phyloP scores from a whole-genome alignment of 2,329 filamentous ascomycete genomes.

The Huntiella abstrusa region DNA sequence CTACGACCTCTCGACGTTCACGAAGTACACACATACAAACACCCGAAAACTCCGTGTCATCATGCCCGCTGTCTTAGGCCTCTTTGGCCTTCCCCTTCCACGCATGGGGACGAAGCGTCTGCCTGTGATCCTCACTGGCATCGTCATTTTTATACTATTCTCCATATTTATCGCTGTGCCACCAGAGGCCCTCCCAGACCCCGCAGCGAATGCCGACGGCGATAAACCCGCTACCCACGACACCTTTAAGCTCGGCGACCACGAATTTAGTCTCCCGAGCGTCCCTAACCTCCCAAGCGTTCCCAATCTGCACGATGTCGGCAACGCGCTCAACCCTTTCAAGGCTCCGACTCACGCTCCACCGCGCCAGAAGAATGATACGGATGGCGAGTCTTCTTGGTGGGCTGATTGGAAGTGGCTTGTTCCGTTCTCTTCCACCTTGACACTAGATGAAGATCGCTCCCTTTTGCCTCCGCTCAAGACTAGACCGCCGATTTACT shows the following conservation, averaged over 20 bases:
- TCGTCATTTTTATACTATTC: slow-evolving; percentile 35
- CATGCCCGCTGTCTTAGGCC: slow-evolving; percentile 24
- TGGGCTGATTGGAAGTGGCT: slow-evolving; percentile 80
- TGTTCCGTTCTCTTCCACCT: slow-evolving; percentile 61
- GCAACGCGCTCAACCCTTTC: slow-evolving; percentile 45
- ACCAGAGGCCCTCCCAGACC: background rate
- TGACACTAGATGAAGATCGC: slow-evolving; percentile 64
- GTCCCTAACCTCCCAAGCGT: slow-evolving; percentile 20
- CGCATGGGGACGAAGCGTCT: slow-evolving; percentile 33
- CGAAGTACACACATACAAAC: too few species aligned
- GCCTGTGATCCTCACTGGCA: slow-evolving; percentile 29
- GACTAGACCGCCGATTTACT: slow-evolving; percentile 61
- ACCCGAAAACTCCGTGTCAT: too few species aligned
- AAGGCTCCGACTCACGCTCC: slow-evolving; percentile 51
- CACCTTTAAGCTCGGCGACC: slow-evolving; percentile 17
- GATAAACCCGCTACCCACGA: background rate
- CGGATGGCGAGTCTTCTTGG: slow-evolving; percentile 63
- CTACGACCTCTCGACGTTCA: too few species aligned
- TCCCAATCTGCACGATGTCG: slow-evolving; percentile 20
- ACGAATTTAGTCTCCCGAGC: slow-evolving; percentile 30
- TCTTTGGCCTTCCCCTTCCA: slow-evolving; percentile 31
- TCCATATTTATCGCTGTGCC: slow-evolving; percentile 28
- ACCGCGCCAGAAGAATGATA: slow-evolving; percentile 58
- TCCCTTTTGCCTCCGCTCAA: slow-evolving; percentile 62
- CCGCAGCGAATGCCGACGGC: background rate